Base-by-base conservation (phyloP, 2,329 filamentous ascomycete genomes). In the Pestalotiopsis sp. region DNA sequence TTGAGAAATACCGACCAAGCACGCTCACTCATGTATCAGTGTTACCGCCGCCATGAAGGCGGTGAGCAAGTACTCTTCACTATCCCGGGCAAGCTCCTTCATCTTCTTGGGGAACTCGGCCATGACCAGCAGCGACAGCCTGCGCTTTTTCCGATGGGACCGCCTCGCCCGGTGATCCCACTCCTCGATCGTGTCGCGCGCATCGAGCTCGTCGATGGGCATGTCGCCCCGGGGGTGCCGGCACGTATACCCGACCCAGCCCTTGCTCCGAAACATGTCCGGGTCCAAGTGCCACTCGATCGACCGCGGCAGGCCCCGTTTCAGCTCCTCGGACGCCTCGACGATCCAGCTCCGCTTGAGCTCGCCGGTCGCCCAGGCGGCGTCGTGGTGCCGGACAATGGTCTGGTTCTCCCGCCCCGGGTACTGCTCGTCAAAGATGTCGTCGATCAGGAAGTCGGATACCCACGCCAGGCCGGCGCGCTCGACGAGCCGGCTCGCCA, bases 241-340 rank as follows among this genome's bases (percentile, higher is more conserved):
- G 31, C 77, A 79, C 1, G 78, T 79, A 49, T 79, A 79, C 12
- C 78, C 78, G 13, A 74, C 74, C 78, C 78, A 79, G 2, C 77
- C 78, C 49, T 70, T 72, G 41, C 72, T 61, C 9, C 36, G 49
- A 31, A 78, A 77, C 67, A 80, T 79, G 12, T 74, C 71, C 9
- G 63, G 61, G 64, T 79, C 78, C 7, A 80, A 69, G 65, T 76
- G 74, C 79, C 79, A 80, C n/a, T 68, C 69, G 7, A 79, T 38
- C 7, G 73, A 70, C 11, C 65, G 65, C 6, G 74, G 66, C 25
- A 76, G 23, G 23, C 71, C 70, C 7, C 62, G 61, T 36, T 66
- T 68, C 11, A 79, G 71, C 20, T 68, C 68, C 1, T 70, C 55
- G 3, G 66, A 69, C 3, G 76, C 68, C 7, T 65, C 41, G 4